Percentiles rank a stretch among this genome's conserved stretches.
phyloP scores from a whole-genome alignment of 306 rosid species.

The Alnus glutinosa region DNA sequence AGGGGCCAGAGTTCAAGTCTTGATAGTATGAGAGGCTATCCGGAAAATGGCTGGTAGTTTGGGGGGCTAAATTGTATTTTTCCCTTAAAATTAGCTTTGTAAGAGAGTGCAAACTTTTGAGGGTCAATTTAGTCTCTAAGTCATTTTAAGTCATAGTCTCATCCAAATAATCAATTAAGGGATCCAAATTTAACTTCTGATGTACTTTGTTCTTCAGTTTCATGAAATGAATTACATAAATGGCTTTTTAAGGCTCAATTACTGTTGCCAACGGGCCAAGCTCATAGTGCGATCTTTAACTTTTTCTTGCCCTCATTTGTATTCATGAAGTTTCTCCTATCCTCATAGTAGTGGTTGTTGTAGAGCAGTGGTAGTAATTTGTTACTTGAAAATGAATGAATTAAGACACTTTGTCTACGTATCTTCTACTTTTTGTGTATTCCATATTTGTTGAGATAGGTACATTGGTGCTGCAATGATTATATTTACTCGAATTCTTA shows the following conservation, averaged over 20 bases:
- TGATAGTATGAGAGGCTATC: too few relatives aligned
- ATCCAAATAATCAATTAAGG: too few relatives aligned
- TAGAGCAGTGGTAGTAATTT: too few relatives aligned
- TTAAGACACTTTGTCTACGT: not conserved
- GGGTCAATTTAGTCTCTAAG: too few relatives aligned
- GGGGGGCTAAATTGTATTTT: too few relatives aligned
- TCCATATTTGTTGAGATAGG: not conserved
- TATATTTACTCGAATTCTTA: constrained; percentile 17
- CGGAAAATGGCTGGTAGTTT: too few relatives aligned
- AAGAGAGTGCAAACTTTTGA: too few relatives aligned
- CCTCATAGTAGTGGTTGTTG: not conserved
- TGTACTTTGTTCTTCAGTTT: not conserved
- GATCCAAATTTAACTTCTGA: not conserved
- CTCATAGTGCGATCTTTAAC: not conserved
- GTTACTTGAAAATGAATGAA: not conserved
- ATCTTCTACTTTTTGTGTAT: not conserved
- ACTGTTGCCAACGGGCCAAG: not conserved
- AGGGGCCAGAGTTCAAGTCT: too few relatives aligned
- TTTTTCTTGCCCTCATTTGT: not conserved
- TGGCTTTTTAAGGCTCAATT: not conserved
- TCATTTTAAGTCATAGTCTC: too few relatives aligned
- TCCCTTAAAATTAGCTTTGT: too few relatives aligned
- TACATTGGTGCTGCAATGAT: not conserved
- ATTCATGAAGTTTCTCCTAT: not conserved
- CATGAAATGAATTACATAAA: not conserved